These are phyloP conservation scores for Epichloe festucae DNA, from an alignment of 2,329 filamentous ascomycete species.

Conservation along the genomic window DNA sequence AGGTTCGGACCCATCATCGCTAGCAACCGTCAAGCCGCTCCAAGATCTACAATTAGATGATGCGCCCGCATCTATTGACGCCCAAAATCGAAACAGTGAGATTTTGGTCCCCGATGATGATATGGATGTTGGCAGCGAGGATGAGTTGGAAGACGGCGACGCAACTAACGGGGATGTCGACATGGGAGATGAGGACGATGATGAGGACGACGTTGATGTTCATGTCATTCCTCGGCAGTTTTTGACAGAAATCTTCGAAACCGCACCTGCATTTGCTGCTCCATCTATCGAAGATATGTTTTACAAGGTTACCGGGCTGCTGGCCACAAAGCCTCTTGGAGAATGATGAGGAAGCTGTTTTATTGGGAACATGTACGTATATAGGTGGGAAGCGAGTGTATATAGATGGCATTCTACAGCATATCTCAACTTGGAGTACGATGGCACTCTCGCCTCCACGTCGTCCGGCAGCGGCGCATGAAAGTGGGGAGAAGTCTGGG, in stretches of 20 bases:
- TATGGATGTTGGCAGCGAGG: conserved; percentile 29
- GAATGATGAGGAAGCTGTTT: not conserved
- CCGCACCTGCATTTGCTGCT: conserved; percentile 53
- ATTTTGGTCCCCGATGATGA: conserved; percentile 26
- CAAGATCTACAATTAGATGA: conserved; percentile 38
- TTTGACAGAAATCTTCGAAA: conserved; percentile 57
- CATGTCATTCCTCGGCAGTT: conserved; percentile 56
- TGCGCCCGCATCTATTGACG: conserved; percentile 15
- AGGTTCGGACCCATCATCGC: conserved; percentile 40
- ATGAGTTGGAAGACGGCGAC: conserved; percentile 24
- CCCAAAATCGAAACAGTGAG: conserved; percentile 14
- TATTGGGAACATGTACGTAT: not conserved
- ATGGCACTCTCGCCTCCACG: not conserved
- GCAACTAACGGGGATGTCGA: conserved; percentile 27
- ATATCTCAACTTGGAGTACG: not conserved
- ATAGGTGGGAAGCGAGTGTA: not conserved
- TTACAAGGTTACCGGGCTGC: conserved; percentile 50
- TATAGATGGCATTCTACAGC: not conserved
- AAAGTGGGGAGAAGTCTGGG: not conserved
- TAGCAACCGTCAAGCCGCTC: conserved; percentile 41
- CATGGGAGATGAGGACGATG: conserved; percentile 27
- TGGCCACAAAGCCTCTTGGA: conserved; percentile 35
- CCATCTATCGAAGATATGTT: conserved; percentile 66
- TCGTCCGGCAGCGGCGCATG: not conserved
- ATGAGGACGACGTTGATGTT: conserved; percentile 34